Evolutionary conservation across 2,329 filamentous ascomycete genomes (phyloP), one percentile per base, ranked within the genome.

Genomic region (Xylariaceae sp.): DNA sequence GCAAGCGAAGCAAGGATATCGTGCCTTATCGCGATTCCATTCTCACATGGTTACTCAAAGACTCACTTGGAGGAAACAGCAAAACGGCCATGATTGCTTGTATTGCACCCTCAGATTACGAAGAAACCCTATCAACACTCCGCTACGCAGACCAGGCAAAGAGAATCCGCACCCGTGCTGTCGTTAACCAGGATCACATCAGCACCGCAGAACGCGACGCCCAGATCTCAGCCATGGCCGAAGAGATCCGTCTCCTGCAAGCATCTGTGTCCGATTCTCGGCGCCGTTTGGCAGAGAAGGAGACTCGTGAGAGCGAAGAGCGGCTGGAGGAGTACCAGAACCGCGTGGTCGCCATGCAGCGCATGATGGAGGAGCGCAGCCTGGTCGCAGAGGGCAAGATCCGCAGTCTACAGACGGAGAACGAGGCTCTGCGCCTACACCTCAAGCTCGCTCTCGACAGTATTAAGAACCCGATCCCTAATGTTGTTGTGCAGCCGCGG

Each of bases 31-130:
- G 94, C 58, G 94, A 99, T 72, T 96, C 90, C 1, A 86, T 87
- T 60, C 73, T 87, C 47, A 87, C 83, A 1, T 87, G 93, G 93
- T 80, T 99, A 4, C 80, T 99, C 58, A 97, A 97, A 69, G 94
- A 99, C 71, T 95, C 89, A 1, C 78, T 99, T 0, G 94, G 94
- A 12, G 94, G 94, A 50, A 99, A 99, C 78, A 93, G 87, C 66
- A 99, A 97, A 73, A 99, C 94, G 10, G 94, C 94, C 56, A 99
- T 99, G 94, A 97, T 99, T 64, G 94, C 94, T 9, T 97, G 94
- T 69, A 96, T 99, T 62, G 87, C 91, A 5, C 94, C 94, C 0
- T 87, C 89, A 1, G 94, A 99, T 73, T 97, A 99, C 67, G 94
- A 99, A 51, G 94, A 99, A 70, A 99, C 94, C 0, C 81, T 99